A percentile compares a stretch with the other conserved stretches of the same genome.
phyloP scores from a whole-genome alignment of 768 basidiomycete species.

The Lactarius psammicola region DNA sequence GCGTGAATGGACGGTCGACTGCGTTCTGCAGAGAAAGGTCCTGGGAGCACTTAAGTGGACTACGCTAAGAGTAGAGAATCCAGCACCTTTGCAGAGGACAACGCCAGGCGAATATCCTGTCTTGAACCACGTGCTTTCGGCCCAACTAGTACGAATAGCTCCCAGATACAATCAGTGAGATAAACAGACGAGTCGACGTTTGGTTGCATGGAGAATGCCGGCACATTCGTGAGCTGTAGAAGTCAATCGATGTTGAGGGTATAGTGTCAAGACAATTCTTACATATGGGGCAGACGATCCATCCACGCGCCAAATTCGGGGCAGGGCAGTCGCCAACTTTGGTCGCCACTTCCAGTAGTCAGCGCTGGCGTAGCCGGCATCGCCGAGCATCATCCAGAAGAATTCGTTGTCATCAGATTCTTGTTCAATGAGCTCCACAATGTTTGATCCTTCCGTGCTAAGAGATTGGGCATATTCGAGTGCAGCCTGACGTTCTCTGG shows the following conservation, averaged over 20 bases:
- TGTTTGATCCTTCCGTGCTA: conserved; percentile 37
- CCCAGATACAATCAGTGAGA: conserved; percentile 75
- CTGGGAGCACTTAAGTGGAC: conserved; percentile 38
- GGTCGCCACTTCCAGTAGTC: conserved; percentile 81
- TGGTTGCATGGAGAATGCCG: conserved; percentile 43
- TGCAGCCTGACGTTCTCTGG: conserved; percentile 60
- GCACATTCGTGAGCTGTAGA: conserved; percentile 48
- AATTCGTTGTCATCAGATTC: conserved; percentile 68
- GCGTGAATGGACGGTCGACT: conserved; percentile 59
- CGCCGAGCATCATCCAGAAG: conserved; percentile 87
- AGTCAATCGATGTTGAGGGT: conserved; percentile 3
- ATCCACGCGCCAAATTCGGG: conserved; percentile 64
- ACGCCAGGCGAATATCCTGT: conserved; percentile 58
- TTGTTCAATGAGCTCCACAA: conserved; percentile 64
- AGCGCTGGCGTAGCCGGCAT: conserved; percentile 70
- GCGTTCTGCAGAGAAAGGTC: conserved; percentile 53
- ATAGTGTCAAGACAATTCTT: neutral
- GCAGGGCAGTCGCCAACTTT: conserved; percentile 37
- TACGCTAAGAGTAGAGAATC: neutral
- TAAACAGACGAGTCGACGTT: conserved; percentile 50
- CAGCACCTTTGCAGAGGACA: conserved; percentile 55
- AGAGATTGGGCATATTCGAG: conserved; percentile 56
- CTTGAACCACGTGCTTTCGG: conserved; percentile 59
- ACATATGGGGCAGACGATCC: conserved; percentile 21
- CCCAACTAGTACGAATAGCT: conserved; percentile 74